A percentile compares a stretch with the other conserved stretches of the same genome.
Evolutionary conservation across 2,329 filamentous ascomycete genomes (phyloP).

Genomic region (Botrytis pseudocinerea): DNA sequence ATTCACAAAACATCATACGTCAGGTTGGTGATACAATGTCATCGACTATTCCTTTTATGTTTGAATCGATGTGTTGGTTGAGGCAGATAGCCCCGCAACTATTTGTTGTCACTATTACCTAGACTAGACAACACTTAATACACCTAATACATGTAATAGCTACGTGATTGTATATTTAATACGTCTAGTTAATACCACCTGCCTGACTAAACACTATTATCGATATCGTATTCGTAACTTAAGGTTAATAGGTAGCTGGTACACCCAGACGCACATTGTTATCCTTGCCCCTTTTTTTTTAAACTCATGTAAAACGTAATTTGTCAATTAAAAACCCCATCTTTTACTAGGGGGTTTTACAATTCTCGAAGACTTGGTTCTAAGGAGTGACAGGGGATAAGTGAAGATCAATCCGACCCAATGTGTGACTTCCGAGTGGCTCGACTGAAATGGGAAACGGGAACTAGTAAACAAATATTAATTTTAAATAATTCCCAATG

Average conservation of each 20-base stretch:
- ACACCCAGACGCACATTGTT: background rate
- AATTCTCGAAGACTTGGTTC: background rate
- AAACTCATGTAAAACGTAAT: background rate
- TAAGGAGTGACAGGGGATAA: background rate
- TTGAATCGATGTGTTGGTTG: slow-evolving; percentile 9
- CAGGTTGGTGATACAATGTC: background rate
- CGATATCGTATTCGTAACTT: slow-evolving; percentile 2
- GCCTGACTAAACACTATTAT: background rate
- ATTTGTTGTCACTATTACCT: slow-evolving; percentile 3
- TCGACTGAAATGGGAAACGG: background rate
- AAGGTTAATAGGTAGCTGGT: background rate
- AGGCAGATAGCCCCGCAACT: background rate
- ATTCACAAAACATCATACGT: background rate
- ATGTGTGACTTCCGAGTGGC: slow-evolving; percentile 15
- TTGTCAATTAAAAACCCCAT: background rate
- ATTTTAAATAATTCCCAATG: slow-evolving; percentile 6
- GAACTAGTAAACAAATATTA: slow-evolving; percentile 12
- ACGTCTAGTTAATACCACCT: background rate
- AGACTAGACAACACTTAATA: background rate
- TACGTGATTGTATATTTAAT: background rate
- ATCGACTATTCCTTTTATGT: background rate
- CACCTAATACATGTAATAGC: background rate
- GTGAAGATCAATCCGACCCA: background rate
- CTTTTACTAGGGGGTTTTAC: background rate
- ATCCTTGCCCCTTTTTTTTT: slow-evolving; percentile 1